These are phyloP conservation scores for Leptodermis oblonga DNA, from an alignment of 257 asterid genomes.

Conservation along the genomic window DNA sequence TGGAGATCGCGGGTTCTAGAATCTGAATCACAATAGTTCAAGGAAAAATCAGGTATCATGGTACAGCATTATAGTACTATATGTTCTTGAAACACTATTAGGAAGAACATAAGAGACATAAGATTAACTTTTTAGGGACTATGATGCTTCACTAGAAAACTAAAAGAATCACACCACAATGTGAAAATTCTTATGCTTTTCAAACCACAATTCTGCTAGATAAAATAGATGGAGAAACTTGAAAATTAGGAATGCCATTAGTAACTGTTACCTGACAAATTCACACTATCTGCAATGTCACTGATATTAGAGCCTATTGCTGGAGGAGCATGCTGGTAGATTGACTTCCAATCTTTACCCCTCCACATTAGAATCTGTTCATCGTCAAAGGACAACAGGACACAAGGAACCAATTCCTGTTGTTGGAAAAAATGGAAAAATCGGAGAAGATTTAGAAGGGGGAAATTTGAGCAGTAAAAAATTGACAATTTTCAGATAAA, in stretches of 20 bases:
- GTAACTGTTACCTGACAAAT: conserved; percentile 39
- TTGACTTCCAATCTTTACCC: conserved; percentile 85
- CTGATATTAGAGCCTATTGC: conserved; percentile 20
- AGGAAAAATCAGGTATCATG: neutral
- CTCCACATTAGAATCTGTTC: conserved; percentile 95
- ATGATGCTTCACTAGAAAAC: neutral
- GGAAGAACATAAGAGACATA: neutral
- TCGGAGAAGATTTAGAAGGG: neutral
- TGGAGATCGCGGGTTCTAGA: conserved; percentile 7
- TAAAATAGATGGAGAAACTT: neutral
- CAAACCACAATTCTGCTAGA: neutral
- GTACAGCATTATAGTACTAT: neutral
- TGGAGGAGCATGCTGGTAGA: conserved; percentile 38
- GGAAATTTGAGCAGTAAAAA: neutral
- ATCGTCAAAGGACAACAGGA: conserved; percentile 76
- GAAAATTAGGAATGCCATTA: neutral
- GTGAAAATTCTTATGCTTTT: neutral
- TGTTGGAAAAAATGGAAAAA: conserved; percentile 17
- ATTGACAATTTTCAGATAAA: neutral
- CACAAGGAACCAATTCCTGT: conserved; percentile 96
- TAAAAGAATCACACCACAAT: neutral
- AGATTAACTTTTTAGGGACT: neutral
- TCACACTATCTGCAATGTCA: conserved; percentile 23
- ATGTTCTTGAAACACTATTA: neutral
- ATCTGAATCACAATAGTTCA: conserved; percentile 9